Conservation (phyloP, 768 basidiomycete species). For the Boletus reticulatus region DNA sequence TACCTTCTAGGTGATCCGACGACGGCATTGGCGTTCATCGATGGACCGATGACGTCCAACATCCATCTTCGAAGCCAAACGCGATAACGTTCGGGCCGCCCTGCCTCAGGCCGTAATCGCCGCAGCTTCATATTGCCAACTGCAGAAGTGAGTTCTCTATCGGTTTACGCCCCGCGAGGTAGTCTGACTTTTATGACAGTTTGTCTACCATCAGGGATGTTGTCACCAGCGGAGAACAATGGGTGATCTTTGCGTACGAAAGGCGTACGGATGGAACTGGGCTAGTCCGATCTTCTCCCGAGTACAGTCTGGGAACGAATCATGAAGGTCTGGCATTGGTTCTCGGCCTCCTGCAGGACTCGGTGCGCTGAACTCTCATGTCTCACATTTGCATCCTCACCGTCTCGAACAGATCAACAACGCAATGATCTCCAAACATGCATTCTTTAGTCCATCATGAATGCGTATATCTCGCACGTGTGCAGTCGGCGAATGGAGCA, state of each 20-base stretch:
- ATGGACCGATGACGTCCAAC: neutral
- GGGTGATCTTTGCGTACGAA: neutral
- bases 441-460: neutral
- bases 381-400: neutral
- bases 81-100: neutral
- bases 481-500: neutral
- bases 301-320: neutral
- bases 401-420: neutral
- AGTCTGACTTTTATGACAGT: neutral
- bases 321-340: neutral
- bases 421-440: neutral
- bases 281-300: neutral
- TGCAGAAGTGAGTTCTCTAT: neutral
- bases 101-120: neutral
- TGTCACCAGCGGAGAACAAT: neutral
- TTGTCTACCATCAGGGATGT: neutral
- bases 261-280: neutral
- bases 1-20: neutral
- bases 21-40: neutral
- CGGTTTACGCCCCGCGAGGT: neutral
- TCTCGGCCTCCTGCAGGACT: neutral
- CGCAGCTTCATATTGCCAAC: neutral
- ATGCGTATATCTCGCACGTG: neutral
- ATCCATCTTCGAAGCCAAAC: neutral
- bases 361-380: neutral